Conservation (phyloP, 129 eudicot species). For the Gnaphalium uliginosum region DNA sequence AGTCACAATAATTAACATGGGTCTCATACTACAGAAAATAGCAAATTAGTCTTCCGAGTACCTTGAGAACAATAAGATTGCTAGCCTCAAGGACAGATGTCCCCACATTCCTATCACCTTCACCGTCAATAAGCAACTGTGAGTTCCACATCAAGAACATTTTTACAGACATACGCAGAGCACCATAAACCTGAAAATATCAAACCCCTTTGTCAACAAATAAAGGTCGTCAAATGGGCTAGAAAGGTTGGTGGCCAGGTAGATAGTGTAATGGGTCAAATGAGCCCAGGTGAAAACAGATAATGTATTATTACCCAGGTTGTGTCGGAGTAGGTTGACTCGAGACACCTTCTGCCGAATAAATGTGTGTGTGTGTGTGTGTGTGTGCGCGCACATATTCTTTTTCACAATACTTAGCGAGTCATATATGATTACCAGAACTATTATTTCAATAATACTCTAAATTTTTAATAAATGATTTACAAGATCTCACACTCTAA, state of each 20-base stretch:
- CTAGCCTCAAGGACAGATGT: constrained; percentile 95
- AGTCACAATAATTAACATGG: neutral
- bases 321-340: neutral
- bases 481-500: too few relatives aligned
- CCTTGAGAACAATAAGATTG: constrained; percentile 92
- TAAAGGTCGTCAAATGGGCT: constrained; percentile 6
- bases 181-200: constrained; percentile 83
- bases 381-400: too few relatives aligned
- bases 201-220: constrained; percentile 4
- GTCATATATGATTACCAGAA: too few relatives aligned
- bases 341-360: neutral
- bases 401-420: too few relatives aligned
- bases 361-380: too few relatives aligned
- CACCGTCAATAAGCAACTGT: constrained; percentile 73
- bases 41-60: constrained; percentile 26
- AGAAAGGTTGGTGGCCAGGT: neutral
- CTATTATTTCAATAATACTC: too few relatives aligned
- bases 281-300: neutral
- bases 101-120: constrained; percentile 81
- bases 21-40: constrained; percentile 8
- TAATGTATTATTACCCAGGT: neutral
- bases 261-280: neutral
- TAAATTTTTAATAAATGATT: too few relatives aligned
- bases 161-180: constrained; percentile 96
- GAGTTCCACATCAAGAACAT: constrained; percentile 99